phyloP scores from a whole-genome alignment of 192 early-diverging fungal species.

The Lobosporangium transversale region DNA sequence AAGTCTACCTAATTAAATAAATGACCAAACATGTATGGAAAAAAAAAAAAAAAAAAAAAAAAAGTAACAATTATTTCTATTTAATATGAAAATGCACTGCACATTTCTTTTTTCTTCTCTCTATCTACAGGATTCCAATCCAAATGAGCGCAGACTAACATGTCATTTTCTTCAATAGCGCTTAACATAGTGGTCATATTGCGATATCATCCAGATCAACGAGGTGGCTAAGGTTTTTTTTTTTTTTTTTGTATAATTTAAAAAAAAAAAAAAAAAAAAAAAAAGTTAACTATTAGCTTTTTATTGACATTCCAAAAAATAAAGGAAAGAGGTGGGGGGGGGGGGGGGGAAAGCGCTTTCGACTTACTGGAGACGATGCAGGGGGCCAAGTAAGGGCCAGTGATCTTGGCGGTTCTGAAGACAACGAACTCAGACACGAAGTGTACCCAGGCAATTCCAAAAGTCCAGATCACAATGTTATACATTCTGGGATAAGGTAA shows the following conservation, averaged over 20 bases:
- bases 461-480: conserved; percentile 70
- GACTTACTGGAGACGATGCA: conserved; percentile 70
- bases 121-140: no score
- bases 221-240: conserved; percentile 25
- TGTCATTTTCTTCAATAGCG: conserved; percentile 22
- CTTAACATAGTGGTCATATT: conserved; percentile 52
- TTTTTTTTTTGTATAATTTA: conserved; percentile 2
- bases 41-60: no score
- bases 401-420: conserved; percentile 69
- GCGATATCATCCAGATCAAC: conserved; percentile 53
- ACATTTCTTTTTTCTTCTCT: no score
- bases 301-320: neutral
- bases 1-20: no score
- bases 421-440: conserved; percentile 74
- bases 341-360: no score
- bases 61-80: no score
- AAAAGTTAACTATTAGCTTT: neutral
- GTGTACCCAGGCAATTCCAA: conserved; percentile 75
- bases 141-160: no score
- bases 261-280: conserved; percentile 14
- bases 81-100: no score
- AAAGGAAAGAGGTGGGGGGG: neutral
- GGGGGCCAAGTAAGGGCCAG: conserved; percentile 71
- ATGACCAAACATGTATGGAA: no score
- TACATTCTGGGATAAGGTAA: conserved; percentile 55